A percentile compares a stretch with the other conserved stretches of the same genome.
phyloP scores from a whole-genome alignment of 1,284 basidiomycete species.

The Puccinia brachypodii region DNA sequence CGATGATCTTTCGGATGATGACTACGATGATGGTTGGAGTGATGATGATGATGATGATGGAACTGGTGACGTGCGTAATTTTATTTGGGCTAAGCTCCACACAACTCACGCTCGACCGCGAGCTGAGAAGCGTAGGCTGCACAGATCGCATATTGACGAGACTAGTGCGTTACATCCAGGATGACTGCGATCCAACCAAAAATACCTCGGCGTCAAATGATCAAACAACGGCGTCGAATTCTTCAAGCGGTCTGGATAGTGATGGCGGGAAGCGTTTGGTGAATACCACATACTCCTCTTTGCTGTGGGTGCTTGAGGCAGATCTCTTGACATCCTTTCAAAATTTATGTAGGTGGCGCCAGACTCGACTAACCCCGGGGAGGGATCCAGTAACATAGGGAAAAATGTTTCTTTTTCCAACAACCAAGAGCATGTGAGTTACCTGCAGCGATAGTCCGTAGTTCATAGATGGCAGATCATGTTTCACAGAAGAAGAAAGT shows the following conservation, averaged over 20 bases:
- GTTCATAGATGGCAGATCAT: too few relatives aligned
- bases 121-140: background rate
- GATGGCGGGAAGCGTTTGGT: background rate
- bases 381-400: background rate
- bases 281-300: too few relatives aligned
- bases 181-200: background rate
- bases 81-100: background rate
- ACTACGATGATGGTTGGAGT: background rate
- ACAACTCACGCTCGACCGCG: background rate
- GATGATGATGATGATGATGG: background rate
- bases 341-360: background rate
- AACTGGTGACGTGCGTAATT: background rate
- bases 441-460: too few relatives aligned
- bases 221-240: background rate
- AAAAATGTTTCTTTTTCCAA: background rate
- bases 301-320: too few relatives aligned
- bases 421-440: background rate
- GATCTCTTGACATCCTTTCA: too few relatives aligned
- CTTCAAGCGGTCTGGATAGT: background rate
- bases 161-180: background rate
- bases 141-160: background rate
- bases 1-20: background rate
- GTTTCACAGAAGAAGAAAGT: too few relatives aligned
- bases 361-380: background rate
- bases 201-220: background rate